phyloP scores from a whole-genome alignment of 495 filamentous ascomycete species.

The Venustampulla echinocandica region DNA sequence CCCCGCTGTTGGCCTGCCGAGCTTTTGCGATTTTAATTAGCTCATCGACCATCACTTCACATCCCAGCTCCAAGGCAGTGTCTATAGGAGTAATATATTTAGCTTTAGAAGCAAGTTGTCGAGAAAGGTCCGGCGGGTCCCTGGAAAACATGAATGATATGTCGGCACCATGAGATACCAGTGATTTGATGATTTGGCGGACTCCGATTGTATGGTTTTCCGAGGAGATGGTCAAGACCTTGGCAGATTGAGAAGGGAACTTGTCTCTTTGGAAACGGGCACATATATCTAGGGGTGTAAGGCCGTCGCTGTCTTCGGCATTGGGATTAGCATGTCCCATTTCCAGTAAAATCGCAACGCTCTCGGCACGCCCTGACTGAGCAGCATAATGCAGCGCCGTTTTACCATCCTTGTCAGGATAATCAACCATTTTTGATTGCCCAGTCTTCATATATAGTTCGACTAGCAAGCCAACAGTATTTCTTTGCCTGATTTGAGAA shows the following conservation, averaged over 20 bases:
- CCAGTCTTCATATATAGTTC: conserved; percentile 14
- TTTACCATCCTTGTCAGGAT: conserved; percentile 10
- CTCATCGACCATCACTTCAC: conserved; percentile 2
- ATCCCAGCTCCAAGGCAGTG: not conserved
- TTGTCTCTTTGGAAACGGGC: conserved; percentile 4
- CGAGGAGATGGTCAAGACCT: too few species aligned
- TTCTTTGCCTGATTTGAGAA: conserved; percentile 26
- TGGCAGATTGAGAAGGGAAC: too few species aligned
- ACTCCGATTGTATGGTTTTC: conserved; percentile 6
- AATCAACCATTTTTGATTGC: conserved; percentile 17
- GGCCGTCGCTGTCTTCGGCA: not conserved
- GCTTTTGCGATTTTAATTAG: not conserved
- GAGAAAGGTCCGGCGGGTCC: too few species aligned
- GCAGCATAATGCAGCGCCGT: conserved; percentile 33
- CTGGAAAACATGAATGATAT: not conserved
- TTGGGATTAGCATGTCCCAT: conserved; percentile 25
- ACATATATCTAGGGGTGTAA: conserved; percentile 12
- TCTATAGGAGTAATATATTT: not conserved
- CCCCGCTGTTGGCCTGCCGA: not conserved
- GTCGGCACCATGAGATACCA: conserved; percentile 5
- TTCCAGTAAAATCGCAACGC: conserved; percentile 26
- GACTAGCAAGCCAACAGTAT: conserved; percentile 31
- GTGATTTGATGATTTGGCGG: conserved; percentile 21
- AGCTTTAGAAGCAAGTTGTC: too few species aligned
- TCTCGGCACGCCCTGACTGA: conserved; percentile 30